These are phyloP conservation scores for Talaromyces atroroseus DNA, from an alignment of 2,329 filamentous ascomycete genomes.

Conservation along the genomic window DNA sequence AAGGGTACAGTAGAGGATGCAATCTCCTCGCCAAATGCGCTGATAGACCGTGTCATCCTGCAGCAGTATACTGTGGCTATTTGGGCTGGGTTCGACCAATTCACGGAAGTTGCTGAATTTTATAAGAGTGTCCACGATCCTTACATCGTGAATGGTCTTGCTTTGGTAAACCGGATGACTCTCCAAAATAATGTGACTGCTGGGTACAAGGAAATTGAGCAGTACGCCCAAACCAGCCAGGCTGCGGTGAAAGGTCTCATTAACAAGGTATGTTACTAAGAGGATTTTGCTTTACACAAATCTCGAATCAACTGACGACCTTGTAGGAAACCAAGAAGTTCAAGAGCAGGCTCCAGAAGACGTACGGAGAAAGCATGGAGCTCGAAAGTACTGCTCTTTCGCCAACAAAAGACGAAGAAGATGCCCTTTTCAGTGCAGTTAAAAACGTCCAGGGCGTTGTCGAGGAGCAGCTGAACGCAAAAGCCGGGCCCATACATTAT, in stretches of 20 bases:
- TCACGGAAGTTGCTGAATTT: not conserved
- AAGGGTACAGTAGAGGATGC: not conserved
- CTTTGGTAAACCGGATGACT: not conserved
- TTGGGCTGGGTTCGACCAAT: not conserved
- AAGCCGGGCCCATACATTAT: not conserved
- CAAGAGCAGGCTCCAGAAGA: not conserved
- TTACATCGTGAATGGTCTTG: not conserved
- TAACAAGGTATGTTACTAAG: not conserved
- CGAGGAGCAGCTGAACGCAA: not conserved
- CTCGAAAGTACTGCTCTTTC: not conserved
- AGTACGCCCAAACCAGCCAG: not conserved
- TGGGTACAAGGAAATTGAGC: not conserved
- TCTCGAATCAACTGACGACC: not conserved
- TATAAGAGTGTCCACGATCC: conserved; percentile 2
- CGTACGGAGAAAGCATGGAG: not conserved
- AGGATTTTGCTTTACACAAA: not conserved
- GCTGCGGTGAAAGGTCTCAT: not conserved
- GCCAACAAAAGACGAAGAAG: not conserved
- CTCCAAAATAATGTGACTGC: not conserved
- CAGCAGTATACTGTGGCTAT: not conserved
- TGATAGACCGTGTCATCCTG: not conserved
- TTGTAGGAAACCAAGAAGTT: not conserved
- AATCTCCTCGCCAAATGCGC: not conserved
- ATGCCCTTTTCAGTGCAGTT: not conserved
- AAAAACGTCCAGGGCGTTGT: not conserved